These are phyloP conservation scores for Colletotrichum eremochloae DNA, from an alignment of 2,329 filamentous ascomycete genomes.

Conservation along the genomic window DNA sequence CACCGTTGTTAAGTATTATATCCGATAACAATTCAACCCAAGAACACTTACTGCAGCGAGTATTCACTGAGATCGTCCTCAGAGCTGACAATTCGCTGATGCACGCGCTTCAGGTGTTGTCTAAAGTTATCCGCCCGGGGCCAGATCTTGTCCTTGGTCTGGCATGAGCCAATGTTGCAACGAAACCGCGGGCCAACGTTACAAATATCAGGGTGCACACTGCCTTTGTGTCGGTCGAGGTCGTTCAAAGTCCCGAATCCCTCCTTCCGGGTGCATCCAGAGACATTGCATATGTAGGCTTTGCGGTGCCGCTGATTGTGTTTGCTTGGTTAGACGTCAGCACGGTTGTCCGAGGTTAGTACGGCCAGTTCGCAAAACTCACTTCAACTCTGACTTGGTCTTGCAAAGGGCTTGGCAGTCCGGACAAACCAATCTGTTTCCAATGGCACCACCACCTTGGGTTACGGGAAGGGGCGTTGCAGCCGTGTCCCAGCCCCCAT, in stretches of 20 bases:
- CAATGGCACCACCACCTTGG: constrained; percentile 37
- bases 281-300: constrained; percentile 71
- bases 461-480: constrained; percentile 15
- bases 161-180: constrained; percentile 71
- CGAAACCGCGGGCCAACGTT: constrained; percentile 67
- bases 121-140: constrained; percentile 89
- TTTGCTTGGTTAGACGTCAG: constrained; percentile 69
- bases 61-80: constrained; percentile 57
- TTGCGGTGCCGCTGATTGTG: constrained; percentile 79
- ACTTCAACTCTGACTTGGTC: constrained; percentile 70
- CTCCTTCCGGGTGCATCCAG: constrained; percentile 68
- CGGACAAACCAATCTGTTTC: constrained; percentile 51
- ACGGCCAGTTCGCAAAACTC: constrained; percentile 44
- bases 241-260: constrained; percentile 88
- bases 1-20: not conserved
- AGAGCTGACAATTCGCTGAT: constrained; percentile 57
- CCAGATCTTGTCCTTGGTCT: constrained; percentile 77
- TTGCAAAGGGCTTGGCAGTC: constrained; percentile 58
- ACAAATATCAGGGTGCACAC: constrained; percentile 70
- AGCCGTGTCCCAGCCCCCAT: not conserved
- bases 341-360: constrained; percentile 4
- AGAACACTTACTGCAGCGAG: constrained; percentile 46
- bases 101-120: constrained; percentile 80
- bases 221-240: constrained; percentile 81
- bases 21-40: not conserved